These are phyloP conservation scores for Exophiala xenobiotica DNA, from an alignment of 2,329 filamentous ascomycete genomes.

Conservation along the genomic window DNA sequence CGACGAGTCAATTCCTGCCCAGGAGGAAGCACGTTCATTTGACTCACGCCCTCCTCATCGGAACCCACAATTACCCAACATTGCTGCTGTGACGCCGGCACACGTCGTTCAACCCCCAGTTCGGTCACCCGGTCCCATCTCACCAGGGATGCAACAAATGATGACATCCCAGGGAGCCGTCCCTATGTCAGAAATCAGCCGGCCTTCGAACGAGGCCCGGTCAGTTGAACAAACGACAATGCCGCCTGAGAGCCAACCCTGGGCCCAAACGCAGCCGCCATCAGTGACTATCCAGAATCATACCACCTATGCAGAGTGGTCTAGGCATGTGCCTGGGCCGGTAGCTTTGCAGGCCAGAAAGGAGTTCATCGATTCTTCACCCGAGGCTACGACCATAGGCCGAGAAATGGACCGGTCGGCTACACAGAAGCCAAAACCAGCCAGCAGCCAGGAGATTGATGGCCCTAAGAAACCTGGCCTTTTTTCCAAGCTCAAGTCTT, in stretches of 20 bases:
- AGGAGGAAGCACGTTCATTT: background rate
- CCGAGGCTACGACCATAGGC: background rate
- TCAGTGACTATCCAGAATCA: constrained; percentile 37
- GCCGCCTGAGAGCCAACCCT: constrained; percentile 19
- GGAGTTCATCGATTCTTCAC: constrained; percentile 6
- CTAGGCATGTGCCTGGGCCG: background rate
- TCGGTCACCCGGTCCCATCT: constrained; percentile 60
- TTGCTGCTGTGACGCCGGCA: constrained; percentile 13
- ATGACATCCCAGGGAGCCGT: constrained; percentile 65
- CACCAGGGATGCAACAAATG: constrained; percentile 60
- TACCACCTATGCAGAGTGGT: constrained; percentile 29
- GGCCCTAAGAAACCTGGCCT: constrained; percentile 59
- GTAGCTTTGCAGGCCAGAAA: constrained; percentile 8
- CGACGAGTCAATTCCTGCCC: constrained; percentile 5
- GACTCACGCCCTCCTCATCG: background rate
- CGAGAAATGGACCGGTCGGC: background rate
- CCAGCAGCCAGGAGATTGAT: constrained; percentile 40
- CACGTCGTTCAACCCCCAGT: constrained; percentile 31
- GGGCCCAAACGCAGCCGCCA: constrained; percentile 40
- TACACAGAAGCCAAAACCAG: background rate
- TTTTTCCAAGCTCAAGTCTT: constrained; percentile 12
- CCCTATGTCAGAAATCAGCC: constrained; percentile 59
- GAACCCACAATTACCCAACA: constrained; percentile 11
- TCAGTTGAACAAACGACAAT: constrained; percentile 11
- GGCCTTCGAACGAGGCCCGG: constrained; percentile 37